Evolutionary conservation across 345 rosid genomes (phyloP), one percentile per base, ranked within the genome.

Genomic region (Acer campestre): DNA sequence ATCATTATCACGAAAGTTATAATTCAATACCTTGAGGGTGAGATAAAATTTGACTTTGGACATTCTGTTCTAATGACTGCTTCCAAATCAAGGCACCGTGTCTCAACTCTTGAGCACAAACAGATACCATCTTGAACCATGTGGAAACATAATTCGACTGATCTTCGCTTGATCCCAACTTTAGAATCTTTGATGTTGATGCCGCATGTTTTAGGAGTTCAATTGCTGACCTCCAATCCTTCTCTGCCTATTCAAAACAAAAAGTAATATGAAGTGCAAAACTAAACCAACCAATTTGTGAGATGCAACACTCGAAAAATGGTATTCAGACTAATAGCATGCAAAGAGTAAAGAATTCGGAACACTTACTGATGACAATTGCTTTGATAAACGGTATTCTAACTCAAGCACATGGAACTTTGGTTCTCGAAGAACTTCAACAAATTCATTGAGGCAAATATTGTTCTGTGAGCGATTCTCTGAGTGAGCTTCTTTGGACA

Each of bases 21-120:
- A 22, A 48, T 74, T 25, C 53, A 48, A 48, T 82, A 96, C 98
- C 98, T 90, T 78, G 86, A 73, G 90, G 81, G 65, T 82, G 78
- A 53, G 90, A 83, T 69, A 91, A 66, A 61, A 90, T 70, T 76
- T 89, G 86, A 17, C 55, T 67, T 23, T 80, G 88, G 71, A 91
- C 65, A 80, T 87, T 82, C 70, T 89, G 83, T 75, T 85, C 71
- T 23, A 82, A 66, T 77, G 88, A 84, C 71, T 88, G 88, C 78
- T 84, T 88, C 99, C 99, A 96, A 68, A 94, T 87, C 17, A 76
- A 80, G 74, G 91, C 84, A 81, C 98, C 99, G 49, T 91, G 95
- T 75, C 78, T 85, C 83, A 96, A 85, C 88, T 92, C 99, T 77
- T 73, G 85, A 70, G 82, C 86, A 85, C 99, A 96, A 62, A 82